Percentiles rank a stretch among this genome's conserved stretches.
phyloP scores from a whole-genome alignment of 2,329 filamentous ascomycete species.

The Monosporascus sp. region DNA sequence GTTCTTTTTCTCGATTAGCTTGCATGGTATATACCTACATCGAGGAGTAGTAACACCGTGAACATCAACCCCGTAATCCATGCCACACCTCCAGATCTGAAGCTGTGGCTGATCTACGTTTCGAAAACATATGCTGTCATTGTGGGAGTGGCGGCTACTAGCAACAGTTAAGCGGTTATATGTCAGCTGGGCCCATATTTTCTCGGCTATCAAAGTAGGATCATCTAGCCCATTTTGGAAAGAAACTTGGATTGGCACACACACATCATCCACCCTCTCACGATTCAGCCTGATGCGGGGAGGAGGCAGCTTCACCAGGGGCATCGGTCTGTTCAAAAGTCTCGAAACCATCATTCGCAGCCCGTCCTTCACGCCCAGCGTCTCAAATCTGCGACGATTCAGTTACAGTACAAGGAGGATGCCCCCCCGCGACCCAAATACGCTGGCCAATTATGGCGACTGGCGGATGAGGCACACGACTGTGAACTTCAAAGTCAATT shows the following conservation, averaged over 20 bases:
- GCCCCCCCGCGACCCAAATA: conserved; percentile 72
- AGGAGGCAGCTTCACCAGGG: conserved; percentile 18
- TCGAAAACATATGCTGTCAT: no score
- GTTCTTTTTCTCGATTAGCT: no score
- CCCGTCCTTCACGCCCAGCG: conserved; percentile 12
- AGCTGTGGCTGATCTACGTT: no score
- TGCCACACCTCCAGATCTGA: no score
- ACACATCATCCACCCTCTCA: not conserved
- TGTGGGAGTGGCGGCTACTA: no score
- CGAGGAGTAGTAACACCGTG: no score
- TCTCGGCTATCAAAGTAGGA: not conserved
- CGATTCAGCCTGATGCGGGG: conserved; percentile 20
- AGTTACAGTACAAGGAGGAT: conserved; percentile 19
- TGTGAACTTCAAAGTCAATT: conserved; percentile 77
- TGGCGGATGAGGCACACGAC: conserved; percentile 82
- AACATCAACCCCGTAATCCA: no score
- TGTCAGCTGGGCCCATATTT: no score
- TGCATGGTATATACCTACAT: no score
- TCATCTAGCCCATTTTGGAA: not conserved
- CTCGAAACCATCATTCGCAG: conserved; percentile 23
- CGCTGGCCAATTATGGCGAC: conserved; percentile 83
- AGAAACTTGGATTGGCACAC: not conserved
- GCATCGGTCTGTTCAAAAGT: conserved; percentile 22
- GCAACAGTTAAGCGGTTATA: no score
- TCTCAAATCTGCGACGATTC: conserved; percentile 14